Conservation (phyloP, 257 asterid species). For the Jasminum sambac region DNA sequence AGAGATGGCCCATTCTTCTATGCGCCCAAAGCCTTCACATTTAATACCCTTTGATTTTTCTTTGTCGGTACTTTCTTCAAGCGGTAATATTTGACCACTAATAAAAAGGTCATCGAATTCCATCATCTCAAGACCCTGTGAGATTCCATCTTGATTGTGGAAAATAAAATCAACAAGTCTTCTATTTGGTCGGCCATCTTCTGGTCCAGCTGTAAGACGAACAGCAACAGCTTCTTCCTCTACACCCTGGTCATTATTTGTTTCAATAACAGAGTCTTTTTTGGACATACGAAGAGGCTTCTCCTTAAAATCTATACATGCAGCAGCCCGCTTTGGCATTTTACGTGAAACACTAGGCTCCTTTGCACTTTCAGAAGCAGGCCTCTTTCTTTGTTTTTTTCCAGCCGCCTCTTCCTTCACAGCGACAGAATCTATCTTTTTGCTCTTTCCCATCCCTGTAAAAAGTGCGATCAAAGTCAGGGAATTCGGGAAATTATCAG, state of each 20-base stretch:
- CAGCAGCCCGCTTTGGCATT: slow-evolving; percentile 88
- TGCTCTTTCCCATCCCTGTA: slow-evolving; percentile 39
- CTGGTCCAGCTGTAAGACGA: slow-evolving; percentile 66
- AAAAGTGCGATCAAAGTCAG: slow-evolving; percentile 19
- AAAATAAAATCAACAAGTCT: slow-evolving; percentile 70
- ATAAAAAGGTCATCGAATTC: slow-evolving; percentile 76
- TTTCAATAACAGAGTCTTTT: slow-evolving; percentile 57
- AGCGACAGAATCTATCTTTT: slow-evolving; percentile 33
- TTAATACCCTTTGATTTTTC: slow-evolving; percentile 60
- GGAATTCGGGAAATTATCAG: background rate
- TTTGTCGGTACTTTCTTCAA: slow-evolving; percentile 57
- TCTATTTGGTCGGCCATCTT: slow-evolving; percentile 70
- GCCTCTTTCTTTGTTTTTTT: slow-evolving; percentile 50
- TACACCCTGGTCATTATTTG: slow-evolving; percentile 45
- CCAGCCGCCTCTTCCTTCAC: slow-evolving; percentile 40
- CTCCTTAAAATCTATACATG: slow-evolving; percentile 77
- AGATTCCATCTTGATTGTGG: slow-evolving; percentile 62
- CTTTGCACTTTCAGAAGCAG: slow-evolving; percentile 34
- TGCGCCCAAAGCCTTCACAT: slow-evolving; percentile 90
- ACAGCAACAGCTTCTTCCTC: slow-evolving; percentile 79
- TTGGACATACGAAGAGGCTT: slow-evolving; percentile 45
- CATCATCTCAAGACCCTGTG: slow-evolving; percentile 83
- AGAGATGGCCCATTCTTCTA: slow-evolving; percentile 95
- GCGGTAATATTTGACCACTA: slow-evolving; percentile 72
- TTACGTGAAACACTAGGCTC: slow-evolving; percentile 47